Evolutionary conservation across 768 basidiomycete genomes (phyloP).

Genomic region (Mycena belliarum): DNA sequence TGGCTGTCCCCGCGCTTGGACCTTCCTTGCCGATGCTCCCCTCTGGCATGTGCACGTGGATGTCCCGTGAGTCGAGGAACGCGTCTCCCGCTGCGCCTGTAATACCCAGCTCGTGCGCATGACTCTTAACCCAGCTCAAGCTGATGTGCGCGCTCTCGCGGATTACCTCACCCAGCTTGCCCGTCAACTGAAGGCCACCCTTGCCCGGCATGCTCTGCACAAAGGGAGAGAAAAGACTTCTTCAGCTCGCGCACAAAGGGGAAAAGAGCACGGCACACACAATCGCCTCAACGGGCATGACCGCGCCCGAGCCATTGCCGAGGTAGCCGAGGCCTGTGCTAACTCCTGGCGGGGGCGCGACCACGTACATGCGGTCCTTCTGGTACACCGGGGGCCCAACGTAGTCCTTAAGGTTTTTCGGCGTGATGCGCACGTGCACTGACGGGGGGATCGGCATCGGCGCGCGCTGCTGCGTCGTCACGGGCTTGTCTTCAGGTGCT

Average conservation of each 20-base stretch:
- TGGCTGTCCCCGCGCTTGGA: conserved; percentile 94
- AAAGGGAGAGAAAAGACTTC: background rate
- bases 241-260: background rate
- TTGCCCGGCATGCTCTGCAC: conserved; percentile 95
- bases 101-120: conserved; percentile 88
- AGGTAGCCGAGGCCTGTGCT: conserved; percentile 94
- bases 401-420: conserved; percentile 92
- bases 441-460: conserved; percentile 79
- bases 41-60: conserved; percentile 98
- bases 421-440: conserved; percentile 79
- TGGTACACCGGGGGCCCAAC: conserved; percentile 96
- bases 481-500: conserved; percentile 37
- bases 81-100: conserved; percentile 70
- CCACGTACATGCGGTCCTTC: conserved; percentile 87
- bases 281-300: conserved; percentile 96
- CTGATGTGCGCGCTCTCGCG: conserved; percentile 95
- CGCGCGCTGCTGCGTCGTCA: conserved; percentile 78
- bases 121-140: conserved; percentile 88
- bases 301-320: conserved; percentile 93
- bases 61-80: conserved; percentile 81
- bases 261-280: conserved; percentile 44
- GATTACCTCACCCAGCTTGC: conserved; percentile 98
- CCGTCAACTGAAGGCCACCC: conserved; percentile 88
- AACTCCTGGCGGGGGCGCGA: conserved; percentile 85
- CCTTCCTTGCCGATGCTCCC: conserved; percentile 94